Evolutionary conservation across 2,329 filamentous ascomycete species (phyloP).

Genomic region (Fusarium albosuccineum): DNA sequence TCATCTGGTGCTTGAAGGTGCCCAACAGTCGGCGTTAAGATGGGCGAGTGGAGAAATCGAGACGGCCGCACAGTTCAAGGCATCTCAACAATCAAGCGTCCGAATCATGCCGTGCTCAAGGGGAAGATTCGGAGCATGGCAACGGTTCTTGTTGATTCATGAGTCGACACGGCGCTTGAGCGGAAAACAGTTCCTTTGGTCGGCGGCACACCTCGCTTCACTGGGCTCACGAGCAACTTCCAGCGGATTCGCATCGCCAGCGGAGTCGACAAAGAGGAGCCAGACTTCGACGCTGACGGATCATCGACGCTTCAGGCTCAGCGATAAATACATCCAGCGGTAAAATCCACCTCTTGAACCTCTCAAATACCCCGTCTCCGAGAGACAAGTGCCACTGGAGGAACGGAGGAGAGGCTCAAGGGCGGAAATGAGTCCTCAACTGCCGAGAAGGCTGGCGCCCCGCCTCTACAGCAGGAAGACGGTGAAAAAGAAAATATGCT

Average conservation of each 20-base stretch:
- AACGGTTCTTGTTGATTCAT: neutral
- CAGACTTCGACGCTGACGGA: constrained; percentile 23
- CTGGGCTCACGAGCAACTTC: constrained; percentile 37
- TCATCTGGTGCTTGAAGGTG: constrained; percentile 33
- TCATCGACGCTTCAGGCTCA: constrained; percentile 38
- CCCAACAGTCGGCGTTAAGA: constrained; percentile 48
- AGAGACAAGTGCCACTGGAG: neutral
- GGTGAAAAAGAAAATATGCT: constrained; percentile 20
- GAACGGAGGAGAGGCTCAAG: neutral
- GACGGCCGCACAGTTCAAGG: constrained; percentile 4
- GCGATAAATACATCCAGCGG: constrained; percentile 33
- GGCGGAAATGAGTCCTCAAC: constrained; percentile 20
- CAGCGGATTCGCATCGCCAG: constrained; percentile 35
- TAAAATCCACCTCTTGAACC: constrained; percentile 2
- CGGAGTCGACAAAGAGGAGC: constrained; percentile 18
- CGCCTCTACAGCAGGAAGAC: constrained; percentile 32
- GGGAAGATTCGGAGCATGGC: neutral
- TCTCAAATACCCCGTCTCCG: neutral
- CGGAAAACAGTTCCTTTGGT: constrained; percentile 24
- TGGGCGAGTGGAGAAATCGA: constrained; percentile 36
- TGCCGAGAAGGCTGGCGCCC: constrained; percentile 27
- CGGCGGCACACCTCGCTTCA: constrained; percentile 15
- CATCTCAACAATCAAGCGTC: constrained; percentile 11
- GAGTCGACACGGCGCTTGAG: neutral
- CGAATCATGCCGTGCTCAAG: neutral